Evolutionary conservation across 108 stramenopile species (phyloP).

Genomic region (Nitzschia sp.): DNA sequence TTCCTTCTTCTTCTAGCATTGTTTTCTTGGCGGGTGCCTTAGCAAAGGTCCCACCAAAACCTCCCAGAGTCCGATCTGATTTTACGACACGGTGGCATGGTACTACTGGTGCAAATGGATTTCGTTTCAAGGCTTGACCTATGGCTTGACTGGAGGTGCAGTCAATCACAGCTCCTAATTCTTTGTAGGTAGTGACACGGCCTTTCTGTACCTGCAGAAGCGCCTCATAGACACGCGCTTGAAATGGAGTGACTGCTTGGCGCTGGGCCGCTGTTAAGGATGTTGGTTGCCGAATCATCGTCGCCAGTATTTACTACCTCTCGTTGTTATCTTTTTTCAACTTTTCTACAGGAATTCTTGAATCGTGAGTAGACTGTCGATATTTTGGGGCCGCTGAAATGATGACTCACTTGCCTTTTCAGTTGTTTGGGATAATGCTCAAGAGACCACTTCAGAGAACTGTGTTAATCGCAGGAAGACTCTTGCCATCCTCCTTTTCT

Average conservation of each 20-base stretch:
- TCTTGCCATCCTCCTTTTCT: no score
- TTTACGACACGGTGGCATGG: constrained; percentile 45
- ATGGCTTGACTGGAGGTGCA: constrained; percentile 32
- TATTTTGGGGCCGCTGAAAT: no score
- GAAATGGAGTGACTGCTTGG: constrained; percentile 27
- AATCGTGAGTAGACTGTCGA: no score
- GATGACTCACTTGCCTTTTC: no score
- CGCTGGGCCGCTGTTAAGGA: constrained; percentile 8
- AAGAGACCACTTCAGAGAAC: no score
- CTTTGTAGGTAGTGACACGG: constrained; percentile 30
- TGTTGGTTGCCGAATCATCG: no score
- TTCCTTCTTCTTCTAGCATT: constrained; percentile 29
- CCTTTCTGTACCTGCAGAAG: constrained; percentile 21
- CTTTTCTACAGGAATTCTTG: no score
- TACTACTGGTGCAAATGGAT: constrained; percentile 41
- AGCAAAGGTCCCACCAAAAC: constrained; percentile 24
- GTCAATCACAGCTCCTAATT: constrained; percentile 10
- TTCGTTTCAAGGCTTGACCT: constrained; percentile 36
- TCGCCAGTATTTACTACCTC: no score
- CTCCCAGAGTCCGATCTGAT: constrained; percentile 20
- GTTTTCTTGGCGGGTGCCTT: constrained; percentile 28
- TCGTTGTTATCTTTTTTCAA: no score
- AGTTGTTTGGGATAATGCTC: no score
- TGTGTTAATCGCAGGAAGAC: no score
- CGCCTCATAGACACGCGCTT: constrained; percentile 25